These are phyloP conservation scores for Centrapalus pauciflorus DNA, from an alignment of 129 eudicot genomes.

Conservation along the genomic window DNA sequence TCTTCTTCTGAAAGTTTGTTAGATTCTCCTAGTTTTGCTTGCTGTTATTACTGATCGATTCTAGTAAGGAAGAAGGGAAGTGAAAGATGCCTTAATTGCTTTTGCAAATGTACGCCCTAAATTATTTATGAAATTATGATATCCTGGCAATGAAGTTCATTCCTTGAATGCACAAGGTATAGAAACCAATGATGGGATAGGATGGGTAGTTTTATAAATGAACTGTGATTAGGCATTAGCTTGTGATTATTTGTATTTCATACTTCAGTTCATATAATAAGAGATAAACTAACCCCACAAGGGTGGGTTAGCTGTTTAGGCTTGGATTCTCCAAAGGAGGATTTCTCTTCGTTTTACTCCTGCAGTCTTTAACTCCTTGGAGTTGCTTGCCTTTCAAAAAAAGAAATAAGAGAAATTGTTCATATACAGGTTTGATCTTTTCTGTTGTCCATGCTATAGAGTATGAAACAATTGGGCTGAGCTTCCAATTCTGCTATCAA, in stretches of 20 bases:
- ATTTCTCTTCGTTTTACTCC: too few relatives aligned
- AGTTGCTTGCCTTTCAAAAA: too few relatives aligned
- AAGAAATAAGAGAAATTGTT: background rate
- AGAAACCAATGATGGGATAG: too few relatives aligned
- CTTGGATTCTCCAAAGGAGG: too few relatives aligned
- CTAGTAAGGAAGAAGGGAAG: background rate
- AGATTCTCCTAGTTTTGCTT: too few relatives aligned
- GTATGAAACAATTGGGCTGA: background rate
- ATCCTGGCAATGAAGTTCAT: too few relatives aligned
- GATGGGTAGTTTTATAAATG: constrained; percentile 3
- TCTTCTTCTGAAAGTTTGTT: too few relatives aligned
- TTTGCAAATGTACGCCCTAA: background rate
- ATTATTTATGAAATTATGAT: background rate
- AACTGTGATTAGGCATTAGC: background rate
- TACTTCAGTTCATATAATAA: background rate
- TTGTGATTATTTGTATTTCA: background rate
- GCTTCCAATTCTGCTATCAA: background rate
- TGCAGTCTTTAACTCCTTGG: too few relatives aligned
- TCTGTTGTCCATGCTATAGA: background rate
- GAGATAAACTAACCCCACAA: too few relatives aligned
- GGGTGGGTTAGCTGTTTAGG: too few relatives aligned
- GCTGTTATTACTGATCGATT: background rate
- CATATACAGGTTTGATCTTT: background rate
- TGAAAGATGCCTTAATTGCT: background rate
- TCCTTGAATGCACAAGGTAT: too few relatives aligned